Conservation (phyloP, 495 filamentous ascomycete genomes). For the Astrothelium macrocarpum region DNA sequence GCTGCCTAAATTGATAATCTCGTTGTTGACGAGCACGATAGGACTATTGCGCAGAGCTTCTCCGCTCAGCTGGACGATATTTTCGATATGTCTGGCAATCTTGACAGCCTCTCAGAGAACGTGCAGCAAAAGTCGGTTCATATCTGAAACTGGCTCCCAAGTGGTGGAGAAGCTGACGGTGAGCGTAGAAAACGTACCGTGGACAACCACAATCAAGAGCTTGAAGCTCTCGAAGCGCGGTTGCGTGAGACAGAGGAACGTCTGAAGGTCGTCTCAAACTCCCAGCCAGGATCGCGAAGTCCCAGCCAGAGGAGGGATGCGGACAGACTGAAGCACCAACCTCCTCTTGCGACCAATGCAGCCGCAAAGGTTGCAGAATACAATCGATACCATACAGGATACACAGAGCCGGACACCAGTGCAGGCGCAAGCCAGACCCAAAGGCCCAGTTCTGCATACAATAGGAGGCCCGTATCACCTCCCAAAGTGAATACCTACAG, state of each 20-base stretch:
- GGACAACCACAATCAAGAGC: constrained; percentile 62
- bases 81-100: constrained; percentile 67
- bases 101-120: constrained; percentile 65
- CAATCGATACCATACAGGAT: constrained; percentile 1
- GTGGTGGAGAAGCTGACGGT: constrained; percentile 5
- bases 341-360: constrained; percentile 8
- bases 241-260: constrained; percentile 78
- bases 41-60: constrained; percentile 81
- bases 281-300: constrained; percentile 8
- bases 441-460: constrained; percentile 7
- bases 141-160: constrained; percentile 11
- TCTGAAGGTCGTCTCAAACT: constrained; percentile 42
- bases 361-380: constrained; percentile 1
- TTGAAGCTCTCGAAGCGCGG: constrained; percentile 73
- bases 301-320: constrained; percentile 6
- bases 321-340: neutral
- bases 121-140: constrained; percentile 74
- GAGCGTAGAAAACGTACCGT: constrained; percentile 55
- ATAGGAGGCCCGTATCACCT: neutral
- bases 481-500: constrained; percentile 10
- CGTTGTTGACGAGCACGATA: constrained; percentile 31
- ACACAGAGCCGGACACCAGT: neutral
- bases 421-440: constrained; percentile 5
- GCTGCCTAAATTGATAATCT: constrained; percentile 6
- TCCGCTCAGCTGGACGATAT: constrained; percentile 77